These are phyloP conservation scores for Cryptococcus amylolentus DNA, from an alignment of 1,284 basidiomycete genomes.

Conservation along the genomic window DNA sequence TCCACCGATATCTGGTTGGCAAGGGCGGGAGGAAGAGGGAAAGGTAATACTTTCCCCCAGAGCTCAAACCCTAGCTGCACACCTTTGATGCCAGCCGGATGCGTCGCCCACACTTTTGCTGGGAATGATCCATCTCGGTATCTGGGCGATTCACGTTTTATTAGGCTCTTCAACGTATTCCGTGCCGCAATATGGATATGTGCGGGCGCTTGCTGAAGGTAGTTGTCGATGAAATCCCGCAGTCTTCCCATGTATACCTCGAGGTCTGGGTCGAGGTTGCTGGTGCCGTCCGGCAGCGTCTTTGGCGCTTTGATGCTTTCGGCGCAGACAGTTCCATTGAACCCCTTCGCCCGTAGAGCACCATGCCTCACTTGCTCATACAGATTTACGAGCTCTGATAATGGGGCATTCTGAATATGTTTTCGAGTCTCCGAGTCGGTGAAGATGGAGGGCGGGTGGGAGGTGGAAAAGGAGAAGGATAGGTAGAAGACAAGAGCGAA, in stretches of 20 bases:
- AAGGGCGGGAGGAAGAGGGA: conserved; percentile 8
- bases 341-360: conserved; percentile 1
- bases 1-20: background rate
- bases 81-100: conserved; percentile 7
- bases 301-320: conserved; percentile 8
- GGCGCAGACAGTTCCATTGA: conserved; percentile 3
- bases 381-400: conserved; percentile 8
- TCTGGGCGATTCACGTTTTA: conserved; percentile 3
- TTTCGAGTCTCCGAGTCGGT: background rate
- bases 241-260: conserved; percentile 4
- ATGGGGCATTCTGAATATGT: background rate
- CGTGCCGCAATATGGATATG: conserved; percentile 6
- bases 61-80: conserved; percentile 21
- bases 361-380: conserved; percentile 9
- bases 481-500: conserved; percentile 10
- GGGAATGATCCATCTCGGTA: conserved; percentile 3
- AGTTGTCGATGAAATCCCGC: conserved; percentile 7
- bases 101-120: conserved; percentile 15
- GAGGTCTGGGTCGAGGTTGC: conserved; percentile 7
- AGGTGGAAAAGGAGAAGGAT: conserved; percentile 2
- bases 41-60: conserved; percentile 26
- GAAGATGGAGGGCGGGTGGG: background rate
- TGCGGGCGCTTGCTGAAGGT: conserved; percentile 3
- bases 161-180: conserved; percentile 8
- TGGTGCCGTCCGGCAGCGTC: conserved; percentile 9